phyloP scores from a whole-genome alignment of 1,284 basidiomycete genomes.

The Boletus mariae region DNA sequence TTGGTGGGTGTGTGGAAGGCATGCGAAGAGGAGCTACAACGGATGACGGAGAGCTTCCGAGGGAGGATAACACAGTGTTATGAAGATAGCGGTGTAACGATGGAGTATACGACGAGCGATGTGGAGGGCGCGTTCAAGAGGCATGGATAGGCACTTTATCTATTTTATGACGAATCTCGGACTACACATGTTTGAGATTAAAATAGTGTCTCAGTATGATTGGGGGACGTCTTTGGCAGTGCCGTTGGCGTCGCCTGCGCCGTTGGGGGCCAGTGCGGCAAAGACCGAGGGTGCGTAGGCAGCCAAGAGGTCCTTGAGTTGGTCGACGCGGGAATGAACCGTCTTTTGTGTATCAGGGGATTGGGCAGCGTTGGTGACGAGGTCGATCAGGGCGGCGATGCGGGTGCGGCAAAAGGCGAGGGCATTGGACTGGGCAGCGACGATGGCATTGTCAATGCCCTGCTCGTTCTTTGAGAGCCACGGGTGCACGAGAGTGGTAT shows the following conservation, averaged over 20 bases:
- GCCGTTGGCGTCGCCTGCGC: slow-evolving; percentile 5
- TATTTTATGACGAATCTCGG: slow-evolving; percentile 7
- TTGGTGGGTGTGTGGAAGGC: slow-evolving; percentile 85
- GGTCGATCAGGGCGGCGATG: slow-evolving; percentile 44
- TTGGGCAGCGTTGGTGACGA: slow-evolving; percentile 21
- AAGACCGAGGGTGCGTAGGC: slow-evolving; percentile 36
- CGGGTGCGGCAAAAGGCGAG: slow-evolving; percentile 51
- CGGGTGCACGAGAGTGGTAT: slow-evolving; percentile 61
- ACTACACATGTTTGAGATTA: slow-evolving; percentile 10
- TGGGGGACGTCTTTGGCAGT: background rate
- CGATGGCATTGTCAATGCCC: slow-evolving; percentile 63
- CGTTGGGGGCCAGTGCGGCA: slow-evolving; percentile 22
- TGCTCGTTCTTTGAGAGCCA: slow-evolving; percentile 64
- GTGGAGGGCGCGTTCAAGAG: slow-evolving; percentile 75
- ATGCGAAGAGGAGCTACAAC: slow-evolving; percentile 77
- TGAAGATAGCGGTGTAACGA: slow-evolving; percentile 58
- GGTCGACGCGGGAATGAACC: slow-evolving; percentile 18
- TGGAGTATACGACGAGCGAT: slow-evolving; percentile 77
- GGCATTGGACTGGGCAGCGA: slow-evolving; percentile 48
- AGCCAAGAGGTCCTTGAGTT: slow-evolving; percentile 37
- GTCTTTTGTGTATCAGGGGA: background rate
- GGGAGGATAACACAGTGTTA: slow-evolving; percentile 77
- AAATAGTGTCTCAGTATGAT: slow-evolving; percentile 13
- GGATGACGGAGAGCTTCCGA: slow-evolving; percentile 67
- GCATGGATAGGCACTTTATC: slow-evolving; percentile 43